Evolutionary conservation across 2,329 filamentous ascomycete genomes (phyloP).

Genomic region (Colletotrichum sansevieriae): DNA sequence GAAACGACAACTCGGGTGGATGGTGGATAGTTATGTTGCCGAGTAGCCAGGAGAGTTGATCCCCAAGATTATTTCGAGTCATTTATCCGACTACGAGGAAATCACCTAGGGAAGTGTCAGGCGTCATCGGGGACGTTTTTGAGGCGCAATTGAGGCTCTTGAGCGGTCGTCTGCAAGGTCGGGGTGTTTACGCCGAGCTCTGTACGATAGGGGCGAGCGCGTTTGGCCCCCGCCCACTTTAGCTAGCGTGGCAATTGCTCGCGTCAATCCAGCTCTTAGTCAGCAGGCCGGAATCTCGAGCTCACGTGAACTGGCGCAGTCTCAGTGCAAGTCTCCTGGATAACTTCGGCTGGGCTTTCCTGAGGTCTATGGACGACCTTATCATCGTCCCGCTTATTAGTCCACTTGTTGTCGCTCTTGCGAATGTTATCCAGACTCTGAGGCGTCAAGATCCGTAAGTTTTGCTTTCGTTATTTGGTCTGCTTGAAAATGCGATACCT

Average conservation of each 20-base stretch:
- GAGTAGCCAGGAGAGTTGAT: constrained; percentile 70
- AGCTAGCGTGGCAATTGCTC: constrained; percentile 29
- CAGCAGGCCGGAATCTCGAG: constrained; percentile 8
- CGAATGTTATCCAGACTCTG: too few relatives aligned
- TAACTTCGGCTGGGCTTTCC: neutral
- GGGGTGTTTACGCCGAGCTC: constrained; percentile 29
- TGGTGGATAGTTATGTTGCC: constrained; percentile 59
- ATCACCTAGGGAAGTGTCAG: constrained; percentile 11
- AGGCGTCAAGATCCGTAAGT: too few relatives aligned
- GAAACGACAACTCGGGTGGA: constrained; percentile 54
- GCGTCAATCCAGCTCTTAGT: constrained; percentile 29
- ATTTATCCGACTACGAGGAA: constrained; percentile 60
- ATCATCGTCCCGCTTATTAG: too few relatives aligned
- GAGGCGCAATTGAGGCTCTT: constrained; percentile 18
- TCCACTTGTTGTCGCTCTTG: too few relatives aligned
- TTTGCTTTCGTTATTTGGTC: too few relatives aligned
- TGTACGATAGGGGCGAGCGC: constrained; percentile 17
- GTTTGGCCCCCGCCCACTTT: constrained; percentile 40
- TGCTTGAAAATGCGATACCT: too few relatives aligned
- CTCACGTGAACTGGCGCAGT: constrained; percentile 42
- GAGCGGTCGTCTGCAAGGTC: constrained; percentile 25
- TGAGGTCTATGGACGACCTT: too few relatives aligned
- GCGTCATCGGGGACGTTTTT: constrained; percentile 34
- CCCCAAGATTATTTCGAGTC: constrained; percentile 72
- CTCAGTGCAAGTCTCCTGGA: neutral